phyloP scores from a whole-genome alignment of 805 yeast species.

The Metschnikowia cubensis region DNA sequence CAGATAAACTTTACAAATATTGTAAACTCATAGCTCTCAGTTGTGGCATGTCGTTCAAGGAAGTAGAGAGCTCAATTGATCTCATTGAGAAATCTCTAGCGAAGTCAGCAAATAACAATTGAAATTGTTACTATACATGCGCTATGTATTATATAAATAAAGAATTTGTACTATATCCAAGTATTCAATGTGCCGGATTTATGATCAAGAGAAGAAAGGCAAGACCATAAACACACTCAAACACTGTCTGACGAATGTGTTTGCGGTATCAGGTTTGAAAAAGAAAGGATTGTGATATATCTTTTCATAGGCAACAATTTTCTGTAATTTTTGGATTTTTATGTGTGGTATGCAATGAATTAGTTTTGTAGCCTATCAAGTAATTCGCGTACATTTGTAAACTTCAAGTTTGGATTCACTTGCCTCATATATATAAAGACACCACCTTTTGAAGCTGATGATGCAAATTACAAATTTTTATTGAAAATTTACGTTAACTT shows the following conservation, averaged over 20 bases:
- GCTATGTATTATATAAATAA: neutral
- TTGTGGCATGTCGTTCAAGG: conserved; percentile 40
- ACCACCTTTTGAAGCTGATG: neutral
- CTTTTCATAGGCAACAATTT: neutral
- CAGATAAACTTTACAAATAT: conserved; percentile 36
- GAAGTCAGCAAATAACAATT: conserved; percentile 16
- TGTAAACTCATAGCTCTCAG: conserved; percentile 39
- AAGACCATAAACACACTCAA: neutral
- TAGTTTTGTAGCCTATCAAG: neutral
- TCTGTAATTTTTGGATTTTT: neutral
- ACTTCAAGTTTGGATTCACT: neutral
- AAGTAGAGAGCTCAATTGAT: conserved; percentile 41
- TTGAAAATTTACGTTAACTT: no score
- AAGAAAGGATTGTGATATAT: neutral
- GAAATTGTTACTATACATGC: neutral
- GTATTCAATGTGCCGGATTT: neutral
- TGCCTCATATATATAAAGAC: neutral
- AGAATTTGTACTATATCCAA: neutral
- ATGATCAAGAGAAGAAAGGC: neutral
- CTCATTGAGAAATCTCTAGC: conserved; percentile 38
- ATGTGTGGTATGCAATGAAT: neutral
- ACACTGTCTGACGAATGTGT: neutral
- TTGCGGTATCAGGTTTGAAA: neutral
- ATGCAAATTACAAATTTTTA: neutral
- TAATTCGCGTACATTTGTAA: neutral